These are phyloP conservation scores for Fusarium pseudograminearum DNA, from an alignment of 2,329 filamentous ascomycete genomes.

Conservation along the genomic window DNA sequence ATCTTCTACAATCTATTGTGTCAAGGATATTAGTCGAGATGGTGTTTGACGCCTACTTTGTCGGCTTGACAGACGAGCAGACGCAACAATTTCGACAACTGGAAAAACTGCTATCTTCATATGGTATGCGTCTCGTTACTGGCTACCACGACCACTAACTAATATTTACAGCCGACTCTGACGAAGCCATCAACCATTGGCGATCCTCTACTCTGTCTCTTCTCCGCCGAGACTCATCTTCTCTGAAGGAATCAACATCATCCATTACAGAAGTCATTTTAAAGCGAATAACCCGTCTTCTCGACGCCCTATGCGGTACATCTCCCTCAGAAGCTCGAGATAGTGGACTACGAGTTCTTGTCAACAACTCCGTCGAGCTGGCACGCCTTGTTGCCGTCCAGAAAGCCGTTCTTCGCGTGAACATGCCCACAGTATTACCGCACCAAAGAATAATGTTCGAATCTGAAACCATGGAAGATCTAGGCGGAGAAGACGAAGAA, in stretches of 20 bases:
- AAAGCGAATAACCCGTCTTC: constrained; percentile 60
- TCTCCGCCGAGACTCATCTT: constrained; percentile 64
- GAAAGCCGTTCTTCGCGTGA: constrained; percentile 67
- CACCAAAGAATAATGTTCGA: constrained; percentile 70
- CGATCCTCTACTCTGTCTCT: constrained; percentile 72
- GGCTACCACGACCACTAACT: background rate
- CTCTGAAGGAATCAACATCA: constrained; percentile 61
- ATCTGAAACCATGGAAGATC: constrained; percentile 71
- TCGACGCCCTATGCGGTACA: constrained; percentile 62
- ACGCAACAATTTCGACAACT: constrained; percentile 62
- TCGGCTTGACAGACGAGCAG: constrained; percentile 69
- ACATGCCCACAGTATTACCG: constrained; percentile 66
- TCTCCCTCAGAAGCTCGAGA: constrained; percentile 60
- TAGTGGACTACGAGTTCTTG: constrained; percentile 64
- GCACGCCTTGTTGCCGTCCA: constrained; percentile 68
- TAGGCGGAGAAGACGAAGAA: constrained; percentile 72
- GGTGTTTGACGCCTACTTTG: constrained; percentile 73
- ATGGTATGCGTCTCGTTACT: constrained; percentile 36
- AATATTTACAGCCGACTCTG: constrained; percentile 54
- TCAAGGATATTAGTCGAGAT: constrained; percentile 70
- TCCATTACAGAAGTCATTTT: constrained; percentile 59
- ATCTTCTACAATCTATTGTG: constrained; percentile 72
- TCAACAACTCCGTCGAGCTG: constrained; percentile 66
- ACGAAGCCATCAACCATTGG: constrained; percentile 73
- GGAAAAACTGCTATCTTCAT: constrained; percentile 54